Evolutionary conservation across 2,329 filamentous ascomycete genomes (phyloP).

Genomic region (Celoporthe dispersa): DNA sequence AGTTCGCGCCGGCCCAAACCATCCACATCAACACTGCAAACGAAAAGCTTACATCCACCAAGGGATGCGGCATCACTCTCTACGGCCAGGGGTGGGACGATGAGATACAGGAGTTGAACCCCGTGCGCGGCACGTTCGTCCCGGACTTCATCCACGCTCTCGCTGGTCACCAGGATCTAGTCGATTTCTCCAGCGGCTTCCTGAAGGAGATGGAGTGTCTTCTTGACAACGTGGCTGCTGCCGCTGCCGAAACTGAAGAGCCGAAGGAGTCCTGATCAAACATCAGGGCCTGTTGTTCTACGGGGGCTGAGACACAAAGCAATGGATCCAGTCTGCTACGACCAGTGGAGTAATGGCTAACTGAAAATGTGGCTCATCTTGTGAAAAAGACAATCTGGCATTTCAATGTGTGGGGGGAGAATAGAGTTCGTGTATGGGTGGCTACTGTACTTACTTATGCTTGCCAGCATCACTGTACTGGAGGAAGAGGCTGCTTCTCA

Average conservation of each 20-base stretch:
- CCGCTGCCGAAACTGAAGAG: not conserved
- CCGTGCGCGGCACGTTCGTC: constrained; percentile 13
- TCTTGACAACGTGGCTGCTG: constrained; percentile 9
- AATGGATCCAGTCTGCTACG: not conserved
- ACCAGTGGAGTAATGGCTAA: not conserved
- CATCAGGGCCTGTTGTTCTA: not conserved
- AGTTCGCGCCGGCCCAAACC: not conserved
- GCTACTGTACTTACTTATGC: not conserved
- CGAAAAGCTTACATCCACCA: constrained; percentile 10
- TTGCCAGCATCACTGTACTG: not conserved
- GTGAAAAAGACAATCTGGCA: not conserved
- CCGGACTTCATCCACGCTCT: constrained; percentile 17
- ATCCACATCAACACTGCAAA: constrained; percentile 18
- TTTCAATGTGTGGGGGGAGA: not conserved
- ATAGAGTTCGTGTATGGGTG: not conserved
- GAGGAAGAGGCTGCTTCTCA: not conserved
- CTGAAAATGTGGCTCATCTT: not conserved
- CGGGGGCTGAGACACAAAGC: not conserved
- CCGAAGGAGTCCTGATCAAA: not conserved
- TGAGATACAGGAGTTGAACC: constrained; percentile 31
- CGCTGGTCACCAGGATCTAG: not conserved
- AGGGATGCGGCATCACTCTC: constrained; percentile 31
- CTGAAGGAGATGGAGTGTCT: constrained; percentile 22
- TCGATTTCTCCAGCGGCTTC: constrained; percentile 1
- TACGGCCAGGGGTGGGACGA: constrained; percentile 27